Evolutionary conservation across 192 early-diverging fungal genomes (phyloP).

Genomic region (Coemansia sp.): DNA sequence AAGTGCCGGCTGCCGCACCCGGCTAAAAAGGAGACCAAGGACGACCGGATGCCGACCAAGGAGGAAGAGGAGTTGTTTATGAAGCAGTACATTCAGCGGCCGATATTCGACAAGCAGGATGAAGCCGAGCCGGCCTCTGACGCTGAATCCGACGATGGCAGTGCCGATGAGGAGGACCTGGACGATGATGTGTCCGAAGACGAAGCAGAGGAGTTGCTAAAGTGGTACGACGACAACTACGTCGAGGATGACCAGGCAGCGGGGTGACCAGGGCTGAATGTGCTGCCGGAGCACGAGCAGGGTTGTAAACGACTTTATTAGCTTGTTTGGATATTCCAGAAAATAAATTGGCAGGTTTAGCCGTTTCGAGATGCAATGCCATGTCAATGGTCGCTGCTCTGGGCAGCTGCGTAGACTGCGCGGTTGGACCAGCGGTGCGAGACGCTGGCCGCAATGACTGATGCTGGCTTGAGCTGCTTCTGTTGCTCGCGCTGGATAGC

Average conservation of each 20-base stretch:
- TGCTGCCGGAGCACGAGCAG: no score
- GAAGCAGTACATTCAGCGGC: conserved; percentile 28
- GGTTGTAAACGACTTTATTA: conserved; percentile 4
- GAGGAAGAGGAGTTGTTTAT: conserved; percentile 23
- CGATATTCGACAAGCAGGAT: conserved; percentile 15
- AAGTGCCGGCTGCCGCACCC: conserved; percentile 63
- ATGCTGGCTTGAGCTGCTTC: conserved; percentile 17
- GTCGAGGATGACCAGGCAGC: neutral
- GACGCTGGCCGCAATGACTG: conserved; percentile 27
- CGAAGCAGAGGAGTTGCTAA: conserved; percentile 46
- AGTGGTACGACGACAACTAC: conserved; percentile 48
- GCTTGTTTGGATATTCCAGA: neutral
- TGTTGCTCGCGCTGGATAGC: conserved; percentile 20
- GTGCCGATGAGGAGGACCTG: conserved; percentile 9
- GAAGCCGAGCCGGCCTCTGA: neutral
- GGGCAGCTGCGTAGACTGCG: conserved; percentile 36
- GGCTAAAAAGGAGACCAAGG: neutral
- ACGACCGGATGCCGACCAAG: conserved; percentile 1
- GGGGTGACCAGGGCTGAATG: neutral
- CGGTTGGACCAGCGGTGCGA: conserved; percentile 40
- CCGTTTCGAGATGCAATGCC: neutral
- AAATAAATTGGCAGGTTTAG: neutral
- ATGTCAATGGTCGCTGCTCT: conserved; percentile 41
- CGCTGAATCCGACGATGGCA: neutral
- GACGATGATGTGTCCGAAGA: conserved; percentile 27